Evolutionary conservation across 2,329 filamentous ascomycete species (phyloP).

Genomic region (Stagonosporopsis tanaceti): DNA sequence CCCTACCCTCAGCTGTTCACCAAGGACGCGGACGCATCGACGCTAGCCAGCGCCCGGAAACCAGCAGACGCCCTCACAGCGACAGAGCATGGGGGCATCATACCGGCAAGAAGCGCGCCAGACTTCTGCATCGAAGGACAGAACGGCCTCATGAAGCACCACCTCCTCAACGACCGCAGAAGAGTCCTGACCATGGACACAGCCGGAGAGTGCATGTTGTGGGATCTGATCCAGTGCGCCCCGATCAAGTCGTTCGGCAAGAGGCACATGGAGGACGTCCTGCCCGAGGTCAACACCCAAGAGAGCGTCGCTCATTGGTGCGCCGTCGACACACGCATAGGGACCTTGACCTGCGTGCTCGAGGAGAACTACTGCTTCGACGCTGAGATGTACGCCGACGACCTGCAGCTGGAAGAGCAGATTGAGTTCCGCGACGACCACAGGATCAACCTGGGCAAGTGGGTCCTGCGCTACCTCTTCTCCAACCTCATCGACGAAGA

Average conservation of each 20-base stretch:
- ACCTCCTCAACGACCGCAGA: conserved; percentile 87
- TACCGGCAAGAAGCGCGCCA: conserved; percentile 54
- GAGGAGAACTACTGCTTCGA: conserved; percentile 98
- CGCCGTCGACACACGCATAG: conserved; percentile 90
- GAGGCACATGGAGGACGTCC: conserved; percentile 90
- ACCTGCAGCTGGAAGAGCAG: conserved; percentile 76
- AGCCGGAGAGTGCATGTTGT: conserved; percentile 90
- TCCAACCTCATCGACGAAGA: conserved; percentile 89
- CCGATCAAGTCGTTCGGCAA: conserved; percentile 94
- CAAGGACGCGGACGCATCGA: conserved; percentile 65
- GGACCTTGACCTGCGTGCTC: conserved; percentile 86
- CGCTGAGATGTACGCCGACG: conserved; percentile 95
- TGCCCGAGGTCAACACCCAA: conserved; percentile 82
- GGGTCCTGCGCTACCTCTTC: conserved; percentile 93
- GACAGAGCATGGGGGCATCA: conserved; percentile 37
- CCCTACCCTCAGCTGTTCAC: conserved; percentile 69
- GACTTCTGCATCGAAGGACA: conserved; percentile 81
- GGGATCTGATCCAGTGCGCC: conserved; percentile 92
- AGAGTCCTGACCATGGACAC: conserved; percentile 92
- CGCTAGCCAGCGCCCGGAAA: conserved; percentile 62
- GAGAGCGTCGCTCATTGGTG: conserved; percentile 97
- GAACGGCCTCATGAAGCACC: conserved; percentile 92
- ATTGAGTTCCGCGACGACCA: conserved; percentile 90
- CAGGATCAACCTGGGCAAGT: conserved; percentile 95
- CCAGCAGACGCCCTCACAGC: conserved; percentile 64